phyloP scores from a whole-genome alignment of 140 eudicot species.

The Oenanthe javanica region DNA sequence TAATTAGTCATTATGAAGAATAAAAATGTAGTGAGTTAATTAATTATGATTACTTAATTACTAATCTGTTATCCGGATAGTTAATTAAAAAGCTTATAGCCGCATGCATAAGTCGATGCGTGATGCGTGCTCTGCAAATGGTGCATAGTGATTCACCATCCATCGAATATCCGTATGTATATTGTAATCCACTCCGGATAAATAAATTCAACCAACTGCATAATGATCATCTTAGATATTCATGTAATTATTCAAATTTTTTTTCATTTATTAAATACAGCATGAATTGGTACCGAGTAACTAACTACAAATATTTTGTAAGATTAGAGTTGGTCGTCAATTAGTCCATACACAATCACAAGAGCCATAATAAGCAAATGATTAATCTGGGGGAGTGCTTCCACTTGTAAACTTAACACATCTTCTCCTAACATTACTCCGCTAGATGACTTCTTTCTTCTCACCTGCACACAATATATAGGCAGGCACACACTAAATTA shows the following conservation, averaged over 20 bases:
- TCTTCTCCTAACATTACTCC: conserved; percentile 59
- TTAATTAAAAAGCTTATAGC: neutral
- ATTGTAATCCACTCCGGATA: neutral
- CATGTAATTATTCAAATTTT: too few relatives aligned
- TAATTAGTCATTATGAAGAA: too few relatives aligned
- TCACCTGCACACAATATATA: conserved; percentile 8
- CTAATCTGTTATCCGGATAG: neutral
- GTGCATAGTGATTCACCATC: neutral
- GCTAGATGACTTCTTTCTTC: conserved; percentile 33
- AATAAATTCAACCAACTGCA: neutral
- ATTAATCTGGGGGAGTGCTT: conserved; percentile 37
- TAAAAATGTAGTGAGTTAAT: neutral
- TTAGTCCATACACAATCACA: conserved; percentile 43
- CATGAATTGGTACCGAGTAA: too few relatives aligned
- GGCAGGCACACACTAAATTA: neutral
- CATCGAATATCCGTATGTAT: neutral
- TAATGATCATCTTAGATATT: neutral
- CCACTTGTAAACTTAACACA: conserved; percentile 38
- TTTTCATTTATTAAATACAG: too few relatives aligned
- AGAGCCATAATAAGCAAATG: conserved; percentile 56
- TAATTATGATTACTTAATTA: neutral
- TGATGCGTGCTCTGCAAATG: neutral
- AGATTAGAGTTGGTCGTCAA: conserved; percentile 28
- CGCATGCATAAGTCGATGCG: neutral
- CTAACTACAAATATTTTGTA: too few relatives aligned